Base-by-base conservation (phyloP, 202 grass and related monocot genomes). In the Dendrocalamus latiflorus region DNA sequence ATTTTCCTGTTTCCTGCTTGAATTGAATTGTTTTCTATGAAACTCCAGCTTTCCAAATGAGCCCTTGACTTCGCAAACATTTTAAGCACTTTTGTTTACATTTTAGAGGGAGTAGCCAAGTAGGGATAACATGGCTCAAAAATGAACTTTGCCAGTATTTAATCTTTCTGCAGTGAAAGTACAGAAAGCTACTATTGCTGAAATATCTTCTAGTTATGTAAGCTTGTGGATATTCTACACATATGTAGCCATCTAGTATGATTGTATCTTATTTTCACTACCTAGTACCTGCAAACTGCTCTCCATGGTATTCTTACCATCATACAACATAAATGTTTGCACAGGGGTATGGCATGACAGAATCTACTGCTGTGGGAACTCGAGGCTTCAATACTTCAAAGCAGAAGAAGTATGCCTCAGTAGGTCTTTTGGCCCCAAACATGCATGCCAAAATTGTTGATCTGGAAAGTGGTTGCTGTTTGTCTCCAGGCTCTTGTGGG, bases 311-410 rank as follows among this genome's bases (percentile, higher is more conserved):
- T 54, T 38, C 8, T 79, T 25, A 64, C 17, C 3, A 58, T 70
- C 18, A 36, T 67, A 20, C 11, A 7, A 58, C 15, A 14, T 30
- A 62, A 75, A 83, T 75, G 6, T 85, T 83, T 70, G 28, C 65
- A 45, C 90, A 98, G 95, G 95, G 95, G 38, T 98, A 98, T 24
- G 95, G 95, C 67, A 90, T 94, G 95, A 98, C 95, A 16, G 95
- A 98, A 85, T 90, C 92, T 59, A 89, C 92, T 77, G 95, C 95
- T 44, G 88, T 94, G 49, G 95, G 86, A 81, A 83, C 95, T 74
- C 92, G 95, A 0, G 95, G 92, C 26, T 98, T 98, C 76, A 94
- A 98, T 62, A 93, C 90, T 65, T 41, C 17, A 48, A 84, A 87
- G 66, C 88, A 78, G 61, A 94, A 65, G 68, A 94, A 89, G 60